Conservation (phyloP, 768 basidiomycete genomes). For the Paxillus rubicundulus region DNA sequence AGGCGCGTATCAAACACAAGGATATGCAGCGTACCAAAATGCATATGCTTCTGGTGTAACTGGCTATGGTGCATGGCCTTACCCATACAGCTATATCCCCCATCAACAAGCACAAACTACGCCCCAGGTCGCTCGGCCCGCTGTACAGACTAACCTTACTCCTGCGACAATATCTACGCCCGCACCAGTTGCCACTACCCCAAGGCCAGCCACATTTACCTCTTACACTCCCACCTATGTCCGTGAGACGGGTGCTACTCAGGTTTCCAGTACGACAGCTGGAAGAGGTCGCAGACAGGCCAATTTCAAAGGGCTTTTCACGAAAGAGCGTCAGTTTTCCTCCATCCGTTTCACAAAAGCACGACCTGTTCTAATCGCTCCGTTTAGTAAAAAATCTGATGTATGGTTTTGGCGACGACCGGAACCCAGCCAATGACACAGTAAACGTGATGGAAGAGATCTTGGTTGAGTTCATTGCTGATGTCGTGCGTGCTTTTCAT, state of each 20-base stretch:
- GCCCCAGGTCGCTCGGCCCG: slow-evolving; percentile 28
- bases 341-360: not conserved
- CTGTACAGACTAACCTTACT: slow-evolving; percentile 23
- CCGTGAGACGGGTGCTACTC: slow-evolving; percentile 44
- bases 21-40: slow-evolving; percentile 45
- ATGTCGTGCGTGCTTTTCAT: slow-evolving; percentile 61
- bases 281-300: slow-evolving; percentile 62
- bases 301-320: slow-evolving; percentile 71
- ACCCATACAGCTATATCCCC: slow-evolving; percentile 60
- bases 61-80: slow-evolving; percentile 68
- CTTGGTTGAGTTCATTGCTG: slow-evolving; percentile 84
- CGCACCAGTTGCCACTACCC: slow-evolving; percentile 29
- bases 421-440: slow-evolving; percentile 83
- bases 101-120: slow-evolving; percentile 34
- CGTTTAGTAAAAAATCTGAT: slow-evolving; percentile 73
- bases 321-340: slow-evolving; percentile 68
- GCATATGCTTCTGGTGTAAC: slow-evolving; percentile 65
- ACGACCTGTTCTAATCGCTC: slow-evolving; percentile 13
- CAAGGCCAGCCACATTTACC: slow-evolving; percentile 49
- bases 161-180: slow-evolving; percentile 31
- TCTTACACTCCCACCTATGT: slow-evolving; percentile 52
- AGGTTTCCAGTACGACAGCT: slow-evolving; percentile 36
- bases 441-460: slow-evolving; percentile 94
- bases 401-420: slow-evolving; percentile 94
- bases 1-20: slow-evolving; percentile 44